Conservation (phyloP, 495 filamentous ascomycete genomes). For the Talaromyces nanjingensis region DNA sequence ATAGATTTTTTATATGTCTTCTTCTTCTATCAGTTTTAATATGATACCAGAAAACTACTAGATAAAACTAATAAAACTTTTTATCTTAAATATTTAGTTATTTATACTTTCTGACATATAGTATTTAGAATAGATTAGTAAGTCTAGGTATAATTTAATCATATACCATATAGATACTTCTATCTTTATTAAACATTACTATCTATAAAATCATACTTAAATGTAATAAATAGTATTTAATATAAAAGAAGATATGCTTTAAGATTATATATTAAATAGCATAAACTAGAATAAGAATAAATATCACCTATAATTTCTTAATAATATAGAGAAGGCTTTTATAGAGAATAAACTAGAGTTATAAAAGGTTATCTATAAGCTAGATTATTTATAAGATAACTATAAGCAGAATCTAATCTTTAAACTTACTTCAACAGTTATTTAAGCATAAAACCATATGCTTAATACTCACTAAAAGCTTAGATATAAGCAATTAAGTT, state of each 20-base stretch:
- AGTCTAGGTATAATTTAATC: no score
- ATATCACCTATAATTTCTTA: neutral
- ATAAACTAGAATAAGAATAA: neutral
- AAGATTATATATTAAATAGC: neutral
- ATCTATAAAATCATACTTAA: neutral
- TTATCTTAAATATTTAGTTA: no score
- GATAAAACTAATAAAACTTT: no score
- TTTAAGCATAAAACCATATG: neutral
- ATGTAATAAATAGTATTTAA: neutral
- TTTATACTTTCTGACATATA: no score
- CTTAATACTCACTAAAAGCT: neutral
- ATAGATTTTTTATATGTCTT: no score
- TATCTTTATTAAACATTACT: no score
- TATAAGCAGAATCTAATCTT: neutral
- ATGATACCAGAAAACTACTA: no score
- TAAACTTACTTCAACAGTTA: neutral
- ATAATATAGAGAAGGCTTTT: conserved; percentile 1
- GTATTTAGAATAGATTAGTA: no score
- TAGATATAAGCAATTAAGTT: neutral
- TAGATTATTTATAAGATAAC: neutral
- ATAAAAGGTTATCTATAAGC: neutral
- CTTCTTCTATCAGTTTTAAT: no score
- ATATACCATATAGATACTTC: no score
- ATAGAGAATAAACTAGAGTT: neutral
- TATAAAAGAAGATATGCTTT: neutral